Evolutionary conservation across 139 green algal genomes (phyloP).

Genomic region (Coelastrella sp.): DNA sequence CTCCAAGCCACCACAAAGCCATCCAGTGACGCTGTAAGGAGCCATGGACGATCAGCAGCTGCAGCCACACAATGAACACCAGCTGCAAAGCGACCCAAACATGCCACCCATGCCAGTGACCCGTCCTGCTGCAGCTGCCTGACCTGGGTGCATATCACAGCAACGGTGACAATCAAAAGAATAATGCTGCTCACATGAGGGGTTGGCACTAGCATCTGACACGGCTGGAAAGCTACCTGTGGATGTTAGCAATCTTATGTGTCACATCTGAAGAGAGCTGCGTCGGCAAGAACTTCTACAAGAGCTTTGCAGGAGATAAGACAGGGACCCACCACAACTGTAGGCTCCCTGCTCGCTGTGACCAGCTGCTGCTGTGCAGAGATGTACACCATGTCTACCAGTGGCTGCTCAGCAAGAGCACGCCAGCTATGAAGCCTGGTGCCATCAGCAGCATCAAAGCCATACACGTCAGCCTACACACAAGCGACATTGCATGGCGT

Average conservation of each 20-base stretch:
- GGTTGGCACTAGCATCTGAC: too few relatives aligned
- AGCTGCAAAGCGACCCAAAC: constrained; percentile 27
- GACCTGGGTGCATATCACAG: constrained; percentile 15
- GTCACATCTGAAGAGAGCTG: too few relatives aligned
- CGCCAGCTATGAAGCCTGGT: constrained; percentile 21
- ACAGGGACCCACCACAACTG: neutral
- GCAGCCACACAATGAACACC: constrained; percentile 31
- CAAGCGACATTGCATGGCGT: too few relatives aligned
- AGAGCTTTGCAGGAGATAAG: neutral
- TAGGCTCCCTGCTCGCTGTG: constrained; percentile 17
- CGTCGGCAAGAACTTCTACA: neutral
- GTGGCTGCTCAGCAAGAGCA: constrained; percentile 8
- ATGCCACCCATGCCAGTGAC: neutral
- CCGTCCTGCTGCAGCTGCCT: constrained; percentile 26
- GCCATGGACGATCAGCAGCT: constrained; percentile 1
- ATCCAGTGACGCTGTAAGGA: constrained; percentile 35
- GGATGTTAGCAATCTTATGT: too few relatives aligned
- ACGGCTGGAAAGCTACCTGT: too few relatives aligned
- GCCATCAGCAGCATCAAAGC: constrained; percentile 21
- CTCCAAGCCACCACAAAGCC: constrained; percentile 39
- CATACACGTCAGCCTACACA: constrained; percentile 33
- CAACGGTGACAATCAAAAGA: too few relatives aligned
- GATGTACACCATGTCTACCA: constrained; percentile 9
- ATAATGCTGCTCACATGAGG: too few relatives aligned
- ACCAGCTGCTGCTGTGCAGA: constrained; percentile 6